These are phyloP conservation scores for Vanrija sp. DNA, from an alignment of 1,284 basidiomycete species.

Conservation along the genomic window DNA sequence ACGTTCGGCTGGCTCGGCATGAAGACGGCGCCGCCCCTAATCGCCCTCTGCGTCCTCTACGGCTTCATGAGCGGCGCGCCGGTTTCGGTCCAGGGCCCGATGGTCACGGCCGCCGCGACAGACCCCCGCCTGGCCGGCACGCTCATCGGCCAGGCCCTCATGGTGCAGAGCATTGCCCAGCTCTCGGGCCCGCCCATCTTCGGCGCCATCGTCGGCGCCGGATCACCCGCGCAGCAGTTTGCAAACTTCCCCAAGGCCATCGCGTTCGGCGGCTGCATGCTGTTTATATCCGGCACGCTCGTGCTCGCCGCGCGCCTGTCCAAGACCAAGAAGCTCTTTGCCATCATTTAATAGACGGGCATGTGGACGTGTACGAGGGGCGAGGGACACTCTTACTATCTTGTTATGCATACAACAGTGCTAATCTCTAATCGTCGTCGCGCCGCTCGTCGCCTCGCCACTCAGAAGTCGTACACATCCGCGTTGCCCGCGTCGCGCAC, in stretches of 20 bases:
- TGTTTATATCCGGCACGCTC: constrained; percentile 10
- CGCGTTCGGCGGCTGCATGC: constrained; percentile 25
- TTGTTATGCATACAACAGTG: constrained; percentile 3
- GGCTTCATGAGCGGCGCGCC: constrained; percentile 33
- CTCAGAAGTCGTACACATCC: constrained; percentile 45
- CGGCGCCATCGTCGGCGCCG: constrained; percentile 35
- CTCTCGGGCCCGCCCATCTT: constrained; percentile 36
- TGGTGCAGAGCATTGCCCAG: constrained; percentile 31
- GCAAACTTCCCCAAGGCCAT: constrained; percentile 26
- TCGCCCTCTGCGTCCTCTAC: constrained; percentile 31
- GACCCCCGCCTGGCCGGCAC: constrained; percentile 38
- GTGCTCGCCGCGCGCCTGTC: constrained; percentile 14
- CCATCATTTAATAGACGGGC: constrained; percentile 11
- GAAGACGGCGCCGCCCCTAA: constrained; percentile 20
- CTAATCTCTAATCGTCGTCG: not conserved
- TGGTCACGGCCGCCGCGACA: constrained; percentile 23
- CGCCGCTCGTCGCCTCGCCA: no score
- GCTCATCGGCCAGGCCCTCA: constrained; percentile 36
- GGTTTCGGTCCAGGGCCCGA: constrained; percentile 37
- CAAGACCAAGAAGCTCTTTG: constrained; percentile 11
- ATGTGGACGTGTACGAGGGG: no score
- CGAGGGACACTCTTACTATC: not conserved
- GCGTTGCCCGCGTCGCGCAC: constrained; percentile 13
- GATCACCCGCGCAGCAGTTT: constrained; percentile 19
- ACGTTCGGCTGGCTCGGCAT: constrained; percentile 34